Base-by-base conservation (phyloP, 2,329 filamentous ascomycete genomes). In the Septoria petroselini region DNA sequence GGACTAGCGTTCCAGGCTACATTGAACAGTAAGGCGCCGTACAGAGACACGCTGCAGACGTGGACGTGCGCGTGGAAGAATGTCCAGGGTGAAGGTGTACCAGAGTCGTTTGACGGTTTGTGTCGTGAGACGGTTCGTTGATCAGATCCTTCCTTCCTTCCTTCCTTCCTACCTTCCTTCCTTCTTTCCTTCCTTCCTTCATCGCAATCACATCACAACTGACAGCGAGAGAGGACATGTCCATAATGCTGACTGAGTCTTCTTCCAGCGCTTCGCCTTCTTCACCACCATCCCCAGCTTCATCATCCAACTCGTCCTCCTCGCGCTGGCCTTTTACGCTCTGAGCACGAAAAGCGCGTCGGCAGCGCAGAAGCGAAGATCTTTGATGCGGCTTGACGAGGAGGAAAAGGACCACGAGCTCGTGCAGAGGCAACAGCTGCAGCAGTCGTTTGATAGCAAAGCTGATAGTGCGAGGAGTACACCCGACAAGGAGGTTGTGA, bases 251-350 rank as follows among this genome's bases (percentile, higher is more conserved):
- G n/a, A n/a, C n/a, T n/a, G n/a, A n/a, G n/a, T n/a, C 15, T 21
- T 34, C 30, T 34, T 41, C 33, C 50, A 71, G 68, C 68, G 67
- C 55, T 75, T 76, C 61, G 70, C 73, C 11, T 67, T 71, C 35
- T 74, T 70, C 55, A 69, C 70, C 17, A 71, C 70, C 0, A 66
- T 75, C 17, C 63, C 68, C 0, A 60, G 70, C 14, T 70, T 74
- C 52, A 41, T 74, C 35, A 39, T 74, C 37, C 65, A 75, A 34
- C 52, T 67, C 41, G 31, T 59, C 1, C 53, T 67, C 6, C 53
- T 66, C 29, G 39, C 42, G 9, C 39, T 59, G 8, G 60, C 57
- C 1, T 17, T 55, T 19, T 58, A 58, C 41, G 50, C 53, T 37
- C 11, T 60, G 17, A 39, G 34, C 1, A 41, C 37, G 15, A 18